Evolutionary conservation across 495 filamentous ascomycete genomes (phyloP), one percentile per base, ranked within the genome.

Genomic region (Penicillium egyptiacum): DNA sequence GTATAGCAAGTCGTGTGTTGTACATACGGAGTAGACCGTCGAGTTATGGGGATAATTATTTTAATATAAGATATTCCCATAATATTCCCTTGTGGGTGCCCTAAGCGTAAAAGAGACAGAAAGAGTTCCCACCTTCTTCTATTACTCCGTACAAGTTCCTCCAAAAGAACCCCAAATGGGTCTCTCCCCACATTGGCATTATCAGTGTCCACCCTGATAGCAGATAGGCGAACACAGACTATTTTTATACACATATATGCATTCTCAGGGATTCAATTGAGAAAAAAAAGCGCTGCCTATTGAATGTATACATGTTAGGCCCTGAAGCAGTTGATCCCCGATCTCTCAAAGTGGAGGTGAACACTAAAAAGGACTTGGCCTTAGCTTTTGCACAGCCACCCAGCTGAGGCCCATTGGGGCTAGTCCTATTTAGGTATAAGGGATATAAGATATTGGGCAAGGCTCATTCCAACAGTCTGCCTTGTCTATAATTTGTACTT

Each of bases 361-460:
- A 17, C 35, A n/a, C 35, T 39, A 39, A 39, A 17, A 17, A 37
- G 23, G 7, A 40, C 50, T 41, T 40, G 26, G 40, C 14, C 25
- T 45, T 55, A 46, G 53, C 49, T 41, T 44, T 61, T 69, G 65
- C 70, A 72, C 70, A 72, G 70, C 70, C 70, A 70, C 70, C 49
- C 61, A 70, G 64, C 67, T 65, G 59, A 61, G 53, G 51, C 57
- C 52, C 53, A 61, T 50, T 48, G 44, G 53, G 51, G 40, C 42
- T 55, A 55, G 23, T 46, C 53, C 30, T 31, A n/a, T 55, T 55
- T 19, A n/a, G 53, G 50, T 30, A 52, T 28, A 26, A 10, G 19
- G 35, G 22, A 23, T 42, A 45, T 35, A 37, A 26, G 22, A 25
- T 57, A 42, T 49, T 53, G 55, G 56, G 31, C 51, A 59, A 62